Base-by-base conservation (phyloP, 1,284 basidiomycete species). In the Ceratobasidium sp. region DNA sequence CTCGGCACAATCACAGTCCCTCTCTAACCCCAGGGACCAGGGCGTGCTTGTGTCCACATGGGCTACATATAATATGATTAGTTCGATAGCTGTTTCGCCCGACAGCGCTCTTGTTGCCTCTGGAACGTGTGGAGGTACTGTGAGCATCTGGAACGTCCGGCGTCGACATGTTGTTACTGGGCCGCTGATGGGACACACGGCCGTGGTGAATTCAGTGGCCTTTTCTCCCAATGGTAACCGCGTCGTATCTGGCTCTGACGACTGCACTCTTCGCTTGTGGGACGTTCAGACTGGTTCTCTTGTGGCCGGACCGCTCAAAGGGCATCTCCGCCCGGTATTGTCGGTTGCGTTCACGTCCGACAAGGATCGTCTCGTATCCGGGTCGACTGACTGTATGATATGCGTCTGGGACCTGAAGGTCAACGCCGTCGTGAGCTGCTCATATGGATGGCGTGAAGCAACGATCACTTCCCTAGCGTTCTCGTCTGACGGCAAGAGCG, bases 181-280 rank as follows among this genome's bases (percentile, higher is more conserved):
- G 27, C 54, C 53, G 11, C 66, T 67, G 4, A 56, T 59, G 27
- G 76, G 74, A 4, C 74, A 75, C 27, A 62, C 48, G 6, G 41
- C 27, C 17, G 29, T 22, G 8, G 83, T 85, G 8, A 80, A 78
- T 1, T 81, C 81, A 24, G 82, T 86, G 54, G 81, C 82, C 45
- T 81, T 85, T 56, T 82, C 81, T 29, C 80, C 81, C 22, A 83
- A 85, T 75, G 84, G 83, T 50, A 78, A 79, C 15, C 50, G 53
- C 36, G 47, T 76, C 33, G 59, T 50, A 9, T 75, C 76, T 27
- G 67, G 57, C 22, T 75, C 73, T 1, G 50, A 56, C 14, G 74
- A 75, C 54, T 6, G 29, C 17, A 75, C 64, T 2, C 22, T 76
- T 11, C 56, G 48, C 14, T 48, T 76, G 15, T 67, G 65, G 47